Evolutionary conservation across 2,329 filamentous ascomycete species (phyloP).

Genomic region (Epichloe uncinata): DNA sequence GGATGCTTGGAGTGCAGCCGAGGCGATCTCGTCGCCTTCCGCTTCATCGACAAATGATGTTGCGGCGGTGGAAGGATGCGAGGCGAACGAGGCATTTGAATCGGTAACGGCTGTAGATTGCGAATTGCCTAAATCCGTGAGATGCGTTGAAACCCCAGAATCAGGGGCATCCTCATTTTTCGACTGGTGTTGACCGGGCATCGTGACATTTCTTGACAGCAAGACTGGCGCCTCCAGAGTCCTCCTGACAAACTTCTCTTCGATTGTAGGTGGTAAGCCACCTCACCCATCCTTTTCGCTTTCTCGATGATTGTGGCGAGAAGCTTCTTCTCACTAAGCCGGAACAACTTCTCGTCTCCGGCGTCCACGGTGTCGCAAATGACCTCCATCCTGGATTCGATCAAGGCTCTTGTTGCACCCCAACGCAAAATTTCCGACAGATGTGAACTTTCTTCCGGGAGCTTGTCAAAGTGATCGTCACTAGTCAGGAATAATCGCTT

Average conservation of each 20-base stretch:
- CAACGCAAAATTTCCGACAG: slow-evolving; percentile 42
- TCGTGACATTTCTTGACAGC: slow-evolving; percentile 47
- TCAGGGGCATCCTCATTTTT: slow-evolving; percentile 7
- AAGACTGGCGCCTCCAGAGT: slow-evolving; percentile 65
- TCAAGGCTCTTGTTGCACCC: slow-evolving; percentile 29
- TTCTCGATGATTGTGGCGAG: slow-evolving; percentile 53
- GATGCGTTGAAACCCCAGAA: slow-evolving; percentile 11
- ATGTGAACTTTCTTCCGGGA: slow-evolving; percentile 42
- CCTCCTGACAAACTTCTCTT: slow-evolving; percentile 69
- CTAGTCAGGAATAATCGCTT: slow-evolving; percentile 54
- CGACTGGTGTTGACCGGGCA: slow-evolving; percentile 5
- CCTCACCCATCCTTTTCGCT: slow-evolving; percentile 51
- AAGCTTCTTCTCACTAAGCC: slow-evolving; percentile 62
- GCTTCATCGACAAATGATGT: slow-evolving; percentile 28
- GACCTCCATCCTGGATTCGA: slow-evolving; percentile 53
- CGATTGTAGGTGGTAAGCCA: slow-evolving; percentile 65
- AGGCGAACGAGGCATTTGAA: slow-evolving; percentile 20
- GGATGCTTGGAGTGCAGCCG: slow-evolving; percentile 32
- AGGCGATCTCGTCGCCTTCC: slow-evolving; percentile 20
- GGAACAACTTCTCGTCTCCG: slow-evolving; percentile 74
- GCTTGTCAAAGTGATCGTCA: slow-evolving; percentile 58
- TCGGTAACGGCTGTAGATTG: slow-evolving; percentile 28
- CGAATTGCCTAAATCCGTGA: slow-evolving; percentile 23
- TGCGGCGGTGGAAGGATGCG: slow-evolving; percentile 31
- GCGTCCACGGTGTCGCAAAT: slow-evolving; percentile 76